A percentile compares a stretch with the other conserved stretches of the same genome.
Evolutionary conservation across 2,329 filamentous ascomycete species (phyloP).

Genomic region (Penicillium vulpinum): DNA sequence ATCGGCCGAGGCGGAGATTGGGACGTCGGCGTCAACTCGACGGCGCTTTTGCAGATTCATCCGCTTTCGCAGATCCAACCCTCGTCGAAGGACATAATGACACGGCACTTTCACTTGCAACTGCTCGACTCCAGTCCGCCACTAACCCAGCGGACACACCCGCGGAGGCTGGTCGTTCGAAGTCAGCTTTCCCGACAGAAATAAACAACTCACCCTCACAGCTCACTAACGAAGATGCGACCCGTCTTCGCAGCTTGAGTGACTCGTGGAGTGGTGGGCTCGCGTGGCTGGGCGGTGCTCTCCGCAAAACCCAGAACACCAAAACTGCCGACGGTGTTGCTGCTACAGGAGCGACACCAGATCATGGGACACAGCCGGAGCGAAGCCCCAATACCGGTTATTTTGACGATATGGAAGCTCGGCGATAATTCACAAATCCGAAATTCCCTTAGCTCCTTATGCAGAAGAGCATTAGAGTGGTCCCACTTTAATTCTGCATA

Average conservation of each 20-base stretch:
- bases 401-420: conserved; percentile 8
- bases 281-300: conserved; percentile 38
- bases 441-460: neutral
- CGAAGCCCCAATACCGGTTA: neutral
- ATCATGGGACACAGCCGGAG: neutral
- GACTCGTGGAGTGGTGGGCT: conserved; percentile 40
- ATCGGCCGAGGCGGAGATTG: conserved; percentile 29
- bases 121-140: conserved; percentile 30
- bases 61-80: conserved; percentile 1
- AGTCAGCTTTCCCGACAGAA: conserved; percentile 22
- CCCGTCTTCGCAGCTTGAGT: conserved; percentile 39
- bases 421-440: conserved; percentile 7
- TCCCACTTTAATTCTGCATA: conserved; percentile 21
- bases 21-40: conserved; percentile 33
- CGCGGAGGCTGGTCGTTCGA: conserved; percentile 24
- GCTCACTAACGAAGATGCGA: conserved; percentile 18
- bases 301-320: conserved; percentile 21
- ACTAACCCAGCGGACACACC: conserved; percentile 22
- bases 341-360: conserved; percentile 15
- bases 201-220: conserved; percentile 6
- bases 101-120: conserved; percentile 22
- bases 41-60: conserved; percentile 24
- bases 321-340: conserved; percentile 10
- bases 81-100: conserved; percentile 21
- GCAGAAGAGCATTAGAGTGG: conserved; percentile 19